Evolutionary conservation across 2,329 filamentous ascomycete genomes (phyloP), one percentile per base, ranked within the genome.

Genomic region (Cercospora beticola): DNA sequence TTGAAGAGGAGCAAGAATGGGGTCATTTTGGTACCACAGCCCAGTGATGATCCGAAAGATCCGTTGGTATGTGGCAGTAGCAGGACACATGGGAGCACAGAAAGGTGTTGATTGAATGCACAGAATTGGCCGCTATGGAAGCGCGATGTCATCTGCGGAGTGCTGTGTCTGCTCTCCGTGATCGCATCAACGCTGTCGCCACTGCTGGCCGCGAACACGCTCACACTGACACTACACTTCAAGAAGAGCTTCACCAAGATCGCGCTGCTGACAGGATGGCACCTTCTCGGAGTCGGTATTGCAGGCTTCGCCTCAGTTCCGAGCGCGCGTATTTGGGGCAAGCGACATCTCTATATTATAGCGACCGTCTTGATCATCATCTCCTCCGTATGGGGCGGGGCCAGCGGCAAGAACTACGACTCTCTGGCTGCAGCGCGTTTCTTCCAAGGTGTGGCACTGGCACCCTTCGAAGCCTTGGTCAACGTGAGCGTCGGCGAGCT

Each of bases 401-500:
- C 86, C 0, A 88, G 87, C 40, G 86, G 87, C 10, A 84, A 83
- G 46, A 88, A 88, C 78, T 95, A 96, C 78, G 83, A 81, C 16
- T 92, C 88, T 75, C 83, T 97, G 69, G 77, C 95, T 4, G 92
- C 89, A 81, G 90, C 94, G 12, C 86, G 94, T 12, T 86, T 97
- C 62, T 87, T 97, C 66, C 94, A 97, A 79, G 94, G 94, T 21
- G 86, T 97, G 54, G 93, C 91, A 0, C 85, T 93, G 18, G 93
- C 93, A 8, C 94, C 94, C 0, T 97, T 95, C 73, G 94, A 98
- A 81, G 92, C 92, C 0, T 83, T 97, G 26, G 90, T 97, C 67
- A 97, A 97, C 79, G 92, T 92, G 0, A 90, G 89, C 60, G 92
- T 97, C 6, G 94, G 93, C 49, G 94, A 98, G 79, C 78, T 98